Evolutionary conservation across 345 rosid species (phyloP), one percentile per base, ranked within the genome.

Genomic region (Eucalyptus rudis): DNA sequence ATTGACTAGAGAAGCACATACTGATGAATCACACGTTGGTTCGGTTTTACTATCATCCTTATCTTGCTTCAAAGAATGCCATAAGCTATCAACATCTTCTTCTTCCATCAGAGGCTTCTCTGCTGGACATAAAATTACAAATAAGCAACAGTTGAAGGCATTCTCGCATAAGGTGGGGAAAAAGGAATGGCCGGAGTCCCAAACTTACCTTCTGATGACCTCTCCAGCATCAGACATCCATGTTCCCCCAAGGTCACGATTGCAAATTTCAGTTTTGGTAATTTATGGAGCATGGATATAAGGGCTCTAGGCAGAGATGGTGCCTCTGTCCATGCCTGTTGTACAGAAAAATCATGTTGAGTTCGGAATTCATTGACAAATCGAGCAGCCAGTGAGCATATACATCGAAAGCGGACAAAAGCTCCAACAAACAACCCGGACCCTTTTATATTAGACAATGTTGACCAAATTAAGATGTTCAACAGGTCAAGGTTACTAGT

Each of bases 151-250:
- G 80, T 45, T 62, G 27, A 71, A 85, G 25, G 83, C 47, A 76
- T 20, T 40, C 47, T 40, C 8, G 14, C 83, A 40, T 20, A 20
- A 36, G 88, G 98, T 44, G 83, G 15, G 27, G 43, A 40, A 36
- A 76, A 76, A 22, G 45, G 24, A 22, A 76, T 12, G 27, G 27
- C 27, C 8, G 33, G 68, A 88, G 83, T 83, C 33, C 31, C 25
- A 17, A 59, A 91, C 93, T 86, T 86, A 97, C 99, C 97, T 64
- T 91, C 49, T 88, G 92, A 88, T 87, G 89, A 92, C 94, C 99
- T 93, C 92, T 96, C 93, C 62, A 97, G 90, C 99, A 96, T 96
- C 93, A 97, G 88, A 91, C 98, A 96, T 90, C 99, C 99, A 59
- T 94, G 94, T 89, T 93, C 98, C 81, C 99, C 99, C 92, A 96